phyloP scores from a whole-genome alignment of 1,284 basidiomycete genomes.

The Volvariella volvacea region DNA sequence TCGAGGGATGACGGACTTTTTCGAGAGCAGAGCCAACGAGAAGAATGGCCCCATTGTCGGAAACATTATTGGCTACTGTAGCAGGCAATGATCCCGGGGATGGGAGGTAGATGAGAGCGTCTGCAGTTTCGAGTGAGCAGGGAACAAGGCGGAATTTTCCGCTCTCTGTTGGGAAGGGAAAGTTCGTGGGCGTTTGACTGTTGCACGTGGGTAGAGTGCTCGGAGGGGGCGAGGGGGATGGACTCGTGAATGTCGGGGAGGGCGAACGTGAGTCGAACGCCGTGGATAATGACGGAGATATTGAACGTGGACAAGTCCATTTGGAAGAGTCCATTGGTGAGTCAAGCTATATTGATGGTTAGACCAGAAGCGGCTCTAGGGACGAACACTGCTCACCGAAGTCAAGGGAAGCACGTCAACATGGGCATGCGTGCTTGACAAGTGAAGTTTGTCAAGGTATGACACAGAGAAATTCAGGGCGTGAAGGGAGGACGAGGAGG shows the following conservation, averaged over 20 bases:
- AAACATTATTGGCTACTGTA: neutral
- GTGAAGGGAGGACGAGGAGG: too few relatives aligned
- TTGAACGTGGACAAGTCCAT: too few relatives aligned
- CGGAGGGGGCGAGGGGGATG: neutral
- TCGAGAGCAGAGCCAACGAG: constrained; percentile 39
- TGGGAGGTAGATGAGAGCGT: constrained; percentile 41
- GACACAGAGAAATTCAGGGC: neutral
- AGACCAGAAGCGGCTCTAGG: too few relatives aligned
- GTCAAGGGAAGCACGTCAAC: too few relatives aligned
- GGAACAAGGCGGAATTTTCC: constrained; percentile 39
- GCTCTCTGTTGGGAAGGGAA: constrained; percentile 3
- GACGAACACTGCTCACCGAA: too few relatives aligned
- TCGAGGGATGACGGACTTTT: constrained; percentile 29
- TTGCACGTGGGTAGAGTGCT: constrained; percentile 9
- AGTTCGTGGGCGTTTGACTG: constrained; percentile 9
- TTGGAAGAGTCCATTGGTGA: too few relatives aligned
- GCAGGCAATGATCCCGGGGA: constrained; percentile 11
- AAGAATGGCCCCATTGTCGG: constrained; percentile 24
- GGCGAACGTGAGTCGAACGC: constrained; percentile 15
- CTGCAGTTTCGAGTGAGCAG: constrained; percentile 41
- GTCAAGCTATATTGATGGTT: too few relatives aligned
- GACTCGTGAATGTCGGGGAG: constrained; percentile 9
- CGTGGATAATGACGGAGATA: constrained; percentile 4
- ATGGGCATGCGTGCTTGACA: too few relatives aligned
- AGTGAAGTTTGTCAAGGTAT: constrained; percentile 3